Evolutionary conservation across 352 stramenopile species (phyloP), one percentile per base, ranked within the genome.

Genomic region (Globisporangium heterothallicum): DNA sequence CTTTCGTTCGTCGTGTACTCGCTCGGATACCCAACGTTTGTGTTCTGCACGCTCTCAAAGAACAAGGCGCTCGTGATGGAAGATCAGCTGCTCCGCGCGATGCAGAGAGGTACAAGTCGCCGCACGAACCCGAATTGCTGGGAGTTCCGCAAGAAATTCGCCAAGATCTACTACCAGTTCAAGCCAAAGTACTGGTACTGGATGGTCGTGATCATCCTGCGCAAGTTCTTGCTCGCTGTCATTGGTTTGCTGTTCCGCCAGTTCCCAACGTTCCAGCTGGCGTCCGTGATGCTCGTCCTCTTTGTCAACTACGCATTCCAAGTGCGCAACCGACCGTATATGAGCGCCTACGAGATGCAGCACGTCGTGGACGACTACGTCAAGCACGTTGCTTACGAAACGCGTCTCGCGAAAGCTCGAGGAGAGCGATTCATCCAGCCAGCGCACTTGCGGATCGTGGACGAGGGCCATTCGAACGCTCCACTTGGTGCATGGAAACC

Each of bases 151-250:
- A 88, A 88, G 53, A 82, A 80, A 41, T 93, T 82, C 52, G 68
- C 75, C 29, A 85, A 85, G 52, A 61, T 95, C 8, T 95, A 94
- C 74, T 92, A 89, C 43, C 83, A 91, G 46, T 95, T 92, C 63
- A 92, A 90, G 63, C 85, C 85, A 14, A 66, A 74, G 10, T 86
- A 70, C 45, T 88, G 72, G 68, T 87, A 74, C 63, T 92, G 82
- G 82, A 88, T 92, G 66, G 63, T 89, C 12, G 62, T 85, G 9
- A 89, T 92, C 65, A 84, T 92, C 51, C 16, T 78, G 40, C 74
- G 82, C 44, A 92, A 92, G 57, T 84, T 87, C 42, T 36, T 82
- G 19, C 75, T 92, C 46, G 77, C 78, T 9, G 58, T 74, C 35
- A 72, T 83, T 18, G 82, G 72, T 0, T 59, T 92, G 42, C 69